phyloP scores from a whole-genome alignment of 768 basidiomycete species.

The Naganishia randhawae region DNA sequence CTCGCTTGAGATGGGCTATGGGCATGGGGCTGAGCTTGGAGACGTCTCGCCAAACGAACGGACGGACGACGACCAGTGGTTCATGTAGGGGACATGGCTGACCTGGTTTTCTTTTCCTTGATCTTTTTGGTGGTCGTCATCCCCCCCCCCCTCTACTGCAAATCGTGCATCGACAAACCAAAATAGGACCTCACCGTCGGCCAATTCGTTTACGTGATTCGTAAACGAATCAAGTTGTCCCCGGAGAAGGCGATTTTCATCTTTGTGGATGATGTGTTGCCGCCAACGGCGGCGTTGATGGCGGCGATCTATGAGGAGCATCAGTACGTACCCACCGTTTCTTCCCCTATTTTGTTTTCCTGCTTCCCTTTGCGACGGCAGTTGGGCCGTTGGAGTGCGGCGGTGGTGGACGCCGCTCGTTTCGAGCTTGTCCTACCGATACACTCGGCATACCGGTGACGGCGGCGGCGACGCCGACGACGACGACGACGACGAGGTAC shows the following conservation, averaged over 20 bases:
- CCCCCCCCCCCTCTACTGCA: neutral
- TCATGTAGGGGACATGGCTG: too few relatives aligned
- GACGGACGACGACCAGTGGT: too few relatives aligned
- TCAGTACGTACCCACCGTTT: constrained; percentile 66
- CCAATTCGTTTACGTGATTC: constrained; percentile 98
- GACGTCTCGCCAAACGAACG: too few relatives aligned
- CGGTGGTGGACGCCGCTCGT: neutral
- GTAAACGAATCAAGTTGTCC: constrained; percentile 98
- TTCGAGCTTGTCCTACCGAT: too few relatives aligned
- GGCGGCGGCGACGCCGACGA: too few relatives aligned
- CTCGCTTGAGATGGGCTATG: too few relatives aligned
- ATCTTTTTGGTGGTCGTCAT: neutral
- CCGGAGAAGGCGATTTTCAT: constrained; percentile 99
- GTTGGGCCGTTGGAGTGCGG: neutral
- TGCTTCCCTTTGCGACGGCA: too few relatives aligned
- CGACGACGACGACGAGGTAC: too few relatives aligned
- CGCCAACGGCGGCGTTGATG: constrained; percentile 97
- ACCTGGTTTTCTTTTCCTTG: neutral
- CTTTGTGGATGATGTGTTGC: constrained; percentile 97
- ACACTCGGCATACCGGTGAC: too few relatives aligned
- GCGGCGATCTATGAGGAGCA: constrained; percentile 99
- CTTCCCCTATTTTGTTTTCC: neutral
- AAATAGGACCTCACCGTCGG: constrained; percentile 98
- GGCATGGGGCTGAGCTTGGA: too few relatives aligned
- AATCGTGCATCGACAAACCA: neutral